Evolutionary conservation across 441 rosid species (phyloP), one percentile per base, ranked within the genome.

Genomic region (Adansonia gregorii): DNA sequence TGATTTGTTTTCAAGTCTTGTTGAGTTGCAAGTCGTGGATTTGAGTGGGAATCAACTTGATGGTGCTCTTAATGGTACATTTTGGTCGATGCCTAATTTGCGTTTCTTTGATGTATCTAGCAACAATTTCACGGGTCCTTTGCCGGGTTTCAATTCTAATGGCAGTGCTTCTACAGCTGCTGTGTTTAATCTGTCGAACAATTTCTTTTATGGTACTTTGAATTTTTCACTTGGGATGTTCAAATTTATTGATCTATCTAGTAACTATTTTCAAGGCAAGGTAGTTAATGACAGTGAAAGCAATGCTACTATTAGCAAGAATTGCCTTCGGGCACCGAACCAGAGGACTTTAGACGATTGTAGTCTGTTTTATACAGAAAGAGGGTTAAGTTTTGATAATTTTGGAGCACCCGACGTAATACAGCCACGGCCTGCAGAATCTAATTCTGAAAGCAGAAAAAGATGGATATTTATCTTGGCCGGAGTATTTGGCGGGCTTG

Each of bases 221-320:
- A 70, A 83, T 60, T 78, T 80, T 73, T 64, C 88, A 46, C 74
- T 87, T 48, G 72, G 68, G 74, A 77, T 78, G 63, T 87, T 86
- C 60, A 67, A 64, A 51, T 81, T 71, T 41, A 56, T 86, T 68
- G 93, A 91, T 80, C 80, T 91, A 63, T 87, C 93, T 1, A 79
- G 80, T 46, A 91, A 91, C 86, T 91, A 88, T 67, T 86, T 91
- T 58, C 85, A 87, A 85, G 95, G 95, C 48, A 74, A 76, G 74
- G 81, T 84, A 55, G 82, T 75, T 20, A 75, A 78, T 46, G 73
- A 69, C 27, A 49, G 78, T 45, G 67, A 67, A 61, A 75, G 48
- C 75, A 86, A 81, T 69, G 86, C 85, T 66, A 74, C 80, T 27
- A 79, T 91, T 66, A 67, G 76, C 31, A 82, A 67, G 75, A 91